Conservation (phyloP, 352 stramenopile genomes). For the Globisporangium ultimum region DNA sequence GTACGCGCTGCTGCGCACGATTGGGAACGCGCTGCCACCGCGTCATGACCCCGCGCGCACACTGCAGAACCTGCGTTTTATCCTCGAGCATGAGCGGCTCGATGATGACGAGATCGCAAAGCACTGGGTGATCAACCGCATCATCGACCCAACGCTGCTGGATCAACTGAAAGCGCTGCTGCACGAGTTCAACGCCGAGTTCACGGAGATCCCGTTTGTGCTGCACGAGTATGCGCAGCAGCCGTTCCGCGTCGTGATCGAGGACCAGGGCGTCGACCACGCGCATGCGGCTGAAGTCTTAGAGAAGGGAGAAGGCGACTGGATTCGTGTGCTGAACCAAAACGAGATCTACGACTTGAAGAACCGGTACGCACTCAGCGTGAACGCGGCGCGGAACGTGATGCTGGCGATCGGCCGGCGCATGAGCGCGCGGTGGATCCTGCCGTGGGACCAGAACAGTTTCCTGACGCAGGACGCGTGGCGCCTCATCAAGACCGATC, state of each 20-base stretch:
- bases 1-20: slow-evolving; percentile 35
- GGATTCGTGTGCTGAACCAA: slow-evolving; percentile 24
- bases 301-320: slow-evolving; percentile 20
- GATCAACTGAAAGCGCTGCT: slow-evolving; percentile 31
- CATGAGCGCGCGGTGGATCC: slow-evolving; percentile 36
- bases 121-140: slow-evolving; percentile 55
- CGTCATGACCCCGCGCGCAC: slow-evolving; percentile 38
- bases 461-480: slow-evolving; percentile 42
- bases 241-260: slow-evolving; percentile 41
- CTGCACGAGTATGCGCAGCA: slow-evolving; percentile 27
- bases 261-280: slow-evolving; percentile 32
- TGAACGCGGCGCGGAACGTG: slow-evolving; percentile 43
- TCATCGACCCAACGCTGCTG: slow-evolving; percentile 25
- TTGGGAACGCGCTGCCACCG: slow-evolving; percentile 52
- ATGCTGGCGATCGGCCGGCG: slow-evolving; percentile 39
- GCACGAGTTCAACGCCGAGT: slow-evolving; percentile 26
- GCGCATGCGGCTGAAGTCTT: slow-evolving; percentile 17
- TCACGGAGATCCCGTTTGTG: slow-evolving; percentile 40
- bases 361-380: slow-evolving; percentile 45
- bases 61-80: slow-evolving; percentile 46
- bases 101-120: slow-evolving; percentile 28
- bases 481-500: slow-evolving; percentile 30
- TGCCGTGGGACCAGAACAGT: slow-evolving; percentile 56
- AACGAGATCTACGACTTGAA: slow-evolving; percentile 48
- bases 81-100: slow-evolving; percentile 45